Evolutionary conservation across 2,329 filamentous ascomycete species (phyloP).

Genomic region (Colletotrichum graminicola): DNA sequence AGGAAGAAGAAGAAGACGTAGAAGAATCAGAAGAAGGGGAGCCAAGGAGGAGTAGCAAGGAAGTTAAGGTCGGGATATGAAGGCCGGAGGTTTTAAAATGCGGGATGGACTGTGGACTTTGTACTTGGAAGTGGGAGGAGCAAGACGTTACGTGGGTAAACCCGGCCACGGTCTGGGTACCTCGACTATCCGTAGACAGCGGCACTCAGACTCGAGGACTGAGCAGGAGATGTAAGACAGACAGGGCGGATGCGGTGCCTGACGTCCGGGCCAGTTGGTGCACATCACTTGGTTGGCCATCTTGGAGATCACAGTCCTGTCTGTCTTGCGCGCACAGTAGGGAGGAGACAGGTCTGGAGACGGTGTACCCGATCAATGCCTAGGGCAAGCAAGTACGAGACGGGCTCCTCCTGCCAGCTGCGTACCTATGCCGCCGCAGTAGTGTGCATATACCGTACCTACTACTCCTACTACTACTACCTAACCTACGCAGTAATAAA

Average conservation of each 20-base stretch:
- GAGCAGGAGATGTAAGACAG: constrained; percentile 19
- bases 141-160: constrained; percentile 6
- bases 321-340: constrained; percentile 33
- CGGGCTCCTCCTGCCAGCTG: neutral
- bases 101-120: constrained; percentile 39
- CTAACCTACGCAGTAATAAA: neutral
- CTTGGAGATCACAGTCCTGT: constrained; percentile 30
- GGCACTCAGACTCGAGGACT: neutral
- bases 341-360: constrained; percentile 8
- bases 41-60: constrained; percentile 19
- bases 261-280: constrained; percentile 35
- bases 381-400: neutral
- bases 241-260: constrained; percentile 26
- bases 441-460: too few species aligned
- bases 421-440: neutral
- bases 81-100: constrained; percentile 26
- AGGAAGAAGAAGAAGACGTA: neutral
- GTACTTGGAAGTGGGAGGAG: constrained; percentile 15
- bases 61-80: constrained; percentile 9
- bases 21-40: constrained; percentile 12
- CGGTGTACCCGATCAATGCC: constrained; percentile 36
- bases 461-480: too few species aligned
- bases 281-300: constrained; percentile 17
- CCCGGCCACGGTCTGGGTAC: neutral
- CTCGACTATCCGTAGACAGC: neutral